Conservation (phyloP, 2,329 filamentous ascomycete genomes). For the Daldinia sp. region DNA sequence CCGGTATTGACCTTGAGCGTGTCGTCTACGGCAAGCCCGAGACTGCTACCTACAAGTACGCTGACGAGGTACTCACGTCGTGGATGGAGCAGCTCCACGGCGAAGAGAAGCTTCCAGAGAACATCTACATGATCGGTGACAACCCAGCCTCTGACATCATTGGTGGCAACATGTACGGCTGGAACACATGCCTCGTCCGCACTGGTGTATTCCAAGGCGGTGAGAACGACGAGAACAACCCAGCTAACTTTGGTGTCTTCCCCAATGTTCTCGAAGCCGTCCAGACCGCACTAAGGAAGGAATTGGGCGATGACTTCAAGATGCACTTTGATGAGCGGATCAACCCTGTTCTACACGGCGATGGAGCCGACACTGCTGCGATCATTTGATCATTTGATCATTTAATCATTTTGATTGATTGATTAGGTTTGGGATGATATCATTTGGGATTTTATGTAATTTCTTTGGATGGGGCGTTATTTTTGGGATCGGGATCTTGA, state of each 20-base stretch:
- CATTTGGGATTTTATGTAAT: not conserved
- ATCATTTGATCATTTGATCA: conserved; percentile 42
- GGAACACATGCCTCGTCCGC: conserved; percentile 81
- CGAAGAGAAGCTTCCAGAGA: conserved; percentile 72
- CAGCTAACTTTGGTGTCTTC: conserved; percentile 80
- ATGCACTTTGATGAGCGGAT: conserved; percentile 76
- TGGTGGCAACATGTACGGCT: conserved; percentile 82
- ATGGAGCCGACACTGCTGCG: conserved; percentile 58
- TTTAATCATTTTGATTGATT: no score
- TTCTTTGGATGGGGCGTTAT: conserved; percentile 12
- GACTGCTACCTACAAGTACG: conserved; percentile 79
- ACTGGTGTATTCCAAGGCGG: conserved; percentile 82
- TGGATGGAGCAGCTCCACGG: conserved; percentile 82
- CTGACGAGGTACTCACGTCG: conserved; percentile 73
- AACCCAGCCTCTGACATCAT: conserved; percentile 78
- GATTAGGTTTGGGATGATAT: conserved; percentile 15
- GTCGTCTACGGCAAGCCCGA: conserved; percentile 81
- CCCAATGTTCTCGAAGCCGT: conserved; percentile 76
- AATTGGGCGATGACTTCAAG: conserved; percentile 77
- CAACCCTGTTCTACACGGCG: conserved; percentile 69
- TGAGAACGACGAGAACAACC: conserved; percentile 79
- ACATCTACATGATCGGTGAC: conserved; percentile 81
- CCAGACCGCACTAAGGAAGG: conserved; percentile 70
- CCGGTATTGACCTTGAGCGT: conserved; percentile 75
- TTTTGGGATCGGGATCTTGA: conserved; percentile 13